Evolutionary conservation across 1,139 yeast species (phyloP), one percentile per base, ranked within the genome.

Genomic region (Saccharomyces hybrid): DNA sequence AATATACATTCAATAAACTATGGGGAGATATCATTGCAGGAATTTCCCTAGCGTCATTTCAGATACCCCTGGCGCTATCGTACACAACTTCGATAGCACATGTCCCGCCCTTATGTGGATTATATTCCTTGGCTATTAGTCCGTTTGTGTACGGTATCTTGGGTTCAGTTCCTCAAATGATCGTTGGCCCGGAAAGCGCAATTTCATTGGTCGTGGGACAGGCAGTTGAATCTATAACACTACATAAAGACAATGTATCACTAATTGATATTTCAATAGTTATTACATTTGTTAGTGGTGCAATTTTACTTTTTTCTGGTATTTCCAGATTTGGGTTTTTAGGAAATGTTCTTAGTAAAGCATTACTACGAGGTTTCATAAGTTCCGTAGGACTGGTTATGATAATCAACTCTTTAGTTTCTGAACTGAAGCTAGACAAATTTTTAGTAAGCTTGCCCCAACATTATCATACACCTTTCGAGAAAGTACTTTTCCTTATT

Each of bases 181-280:
- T 91, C 54, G 96, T 91, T 6, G 98, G 98, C 0, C 99, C 99
- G 0, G 99, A 93, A 67, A 95, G 93, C 6, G 96, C 98, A 1
- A 86, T 91, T 29, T 87, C 96, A 1, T 76, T 93, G 67, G 86
- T 93, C 47, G 88, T 93, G 2, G 98, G 98, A 2, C 96, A 89
- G 67, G 90, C 95, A 0, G 85, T 90, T n/a, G 89, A 87, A 58
- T 83, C 86, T 11, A 62, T 82, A 44, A 54, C 56, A 14, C 50
- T 80, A 54, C 88, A 84, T 63, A 70, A 78, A 51, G 66, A 73
- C 16, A 69, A 74, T 11, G 61, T 81, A 14, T 80, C 80, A 55
- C 82, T 90, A 0, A 76, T 85, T 48, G 87, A 86, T 59, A 75
- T 86, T 26, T 84, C 89, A 3, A 86, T 87, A 11, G 81, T 86